These are phyloP conservation scores for Epichloe gansuensis DNA, from an alignment of 2,329 filamentous ascomycete genomes.

Conservation along the genomic window DNA sequence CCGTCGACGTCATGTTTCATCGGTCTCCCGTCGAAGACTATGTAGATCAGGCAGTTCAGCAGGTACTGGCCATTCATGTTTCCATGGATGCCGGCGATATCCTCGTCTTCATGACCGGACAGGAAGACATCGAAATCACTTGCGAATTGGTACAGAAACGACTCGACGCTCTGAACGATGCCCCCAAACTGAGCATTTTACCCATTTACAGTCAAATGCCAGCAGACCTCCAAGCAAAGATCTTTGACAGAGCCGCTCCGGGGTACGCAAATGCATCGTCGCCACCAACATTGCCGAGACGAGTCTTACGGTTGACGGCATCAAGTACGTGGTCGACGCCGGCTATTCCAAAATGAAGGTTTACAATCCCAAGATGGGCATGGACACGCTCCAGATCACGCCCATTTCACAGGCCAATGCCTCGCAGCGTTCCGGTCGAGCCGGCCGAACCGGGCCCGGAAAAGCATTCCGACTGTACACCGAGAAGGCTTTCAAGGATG, in stretches of 20 bases:
- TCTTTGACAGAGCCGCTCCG: slow-evolving; percentile 82
- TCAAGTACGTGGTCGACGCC: slow-evolving; percentile 97
- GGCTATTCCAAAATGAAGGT: slow-evolving; percentile 97
- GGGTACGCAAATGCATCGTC: slow-evolving; percentile 93
- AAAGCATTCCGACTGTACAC: slow-evolving; percentile 93
- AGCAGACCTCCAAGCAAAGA: slow-evolving; percentile 92
- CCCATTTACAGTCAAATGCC: slow-evolving; percentile 99
- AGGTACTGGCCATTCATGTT: slow-evolving; percentile 90
- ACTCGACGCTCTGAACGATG: slow-evolving; percentile 80
- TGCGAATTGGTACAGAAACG: slow-evolving; percentile 87
- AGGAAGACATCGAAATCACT: slow-evolving; percentile 95
- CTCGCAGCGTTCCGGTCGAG: slow-evolving; percentile 83
- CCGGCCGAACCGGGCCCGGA: slow-evolving; percentile 86
- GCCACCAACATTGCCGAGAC: slow-evolving; percentile 98
- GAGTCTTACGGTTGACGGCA: slow-evolving; percentile 93
- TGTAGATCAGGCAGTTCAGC: slow-evolving; percentile 91
- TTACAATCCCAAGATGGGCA: slow-evolving; percentile 97
- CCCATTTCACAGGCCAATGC: slow-evolving; percentile 96
- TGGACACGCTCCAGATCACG: slow-evolving; percentile 97
- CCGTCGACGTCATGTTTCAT: slow-evolving; percentile 92
- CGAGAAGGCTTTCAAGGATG: slow-evolving; percentile 87
- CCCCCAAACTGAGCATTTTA: slow-evolving; percentile 84
- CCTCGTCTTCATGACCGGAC: slow-evolving; percentile 97
- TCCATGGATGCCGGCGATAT: slow-evolving; percentile 91
- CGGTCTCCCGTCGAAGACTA: slow-evolving; percentile 94